Conservation (phyloP, 2,329 filamentous ascomycete genomes). For the Botrytis aclada region DNA sequence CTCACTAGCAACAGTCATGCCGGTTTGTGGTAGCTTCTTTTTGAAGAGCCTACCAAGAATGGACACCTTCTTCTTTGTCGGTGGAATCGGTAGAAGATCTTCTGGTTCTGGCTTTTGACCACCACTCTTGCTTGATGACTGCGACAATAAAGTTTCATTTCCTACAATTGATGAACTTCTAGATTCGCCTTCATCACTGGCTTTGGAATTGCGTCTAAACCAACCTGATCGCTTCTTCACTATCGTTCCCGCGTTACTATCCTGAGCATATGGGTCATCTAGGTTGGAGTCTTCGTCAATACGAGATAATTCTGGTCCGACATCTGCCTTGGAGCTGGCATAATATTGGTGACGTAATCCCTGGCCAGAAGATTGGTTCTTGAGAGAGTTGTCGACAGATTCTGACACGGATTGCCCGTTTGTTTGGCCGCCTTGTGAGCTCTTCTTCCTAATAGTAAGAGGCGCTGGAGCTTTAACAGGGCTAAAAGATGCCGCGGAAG, state of each 20-base stretch:
- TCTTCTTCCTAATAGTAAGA: constrained; percentile 37
- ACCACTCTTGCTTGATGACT: constrained; percentile 25
- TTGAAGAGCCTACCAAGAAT: constrained; percentile 36
- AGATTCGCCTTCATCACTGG: constrained; percentile 26
- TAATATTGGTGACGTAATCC: constrained; percentile 32
- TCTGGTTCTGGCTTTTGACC: constrained; percentile 14
- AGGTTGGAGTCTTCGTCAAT: constrained; percentile 26
- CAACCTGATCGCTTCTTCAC: constrained; percentile 35
- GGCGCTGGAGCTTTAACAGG: constrained; percentile 36
- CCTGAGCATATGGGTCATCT: constrained; percentile 26
- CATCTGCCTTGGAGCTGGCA: constrained; percentile 15
- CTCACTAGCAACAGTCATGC: constrained; percentile 36
- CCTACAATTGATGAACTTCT: constrained; percentile 21
- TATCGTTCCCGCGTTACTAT: constrained; percentile 31
- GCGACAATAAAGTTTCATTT: constrained; percentile 21
- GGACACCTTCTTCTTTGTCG: constrained; percentile 34
- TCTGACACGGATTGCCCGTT: background rate
- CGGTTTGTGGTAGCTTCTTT: constrained; percentile 29
- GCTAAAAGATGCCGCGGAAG: constrained; percentile 29
- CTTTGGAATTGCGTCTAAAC: constrained; percentile 37
- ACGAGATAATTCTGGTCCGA: constrained; percentile 22
- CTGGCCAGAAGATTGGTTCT: constrained; percentile 17
- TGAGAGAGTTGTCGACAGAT: constrained; percentile 6
- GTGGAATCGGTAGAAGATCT: constrained; percentile 6
- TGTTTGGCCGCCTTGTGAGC: constrained; percentile 24